Base-by-base conservation (phyloP, 371 early-diverging fungal genomes). In the Gilbertella persicaria region DNA sequence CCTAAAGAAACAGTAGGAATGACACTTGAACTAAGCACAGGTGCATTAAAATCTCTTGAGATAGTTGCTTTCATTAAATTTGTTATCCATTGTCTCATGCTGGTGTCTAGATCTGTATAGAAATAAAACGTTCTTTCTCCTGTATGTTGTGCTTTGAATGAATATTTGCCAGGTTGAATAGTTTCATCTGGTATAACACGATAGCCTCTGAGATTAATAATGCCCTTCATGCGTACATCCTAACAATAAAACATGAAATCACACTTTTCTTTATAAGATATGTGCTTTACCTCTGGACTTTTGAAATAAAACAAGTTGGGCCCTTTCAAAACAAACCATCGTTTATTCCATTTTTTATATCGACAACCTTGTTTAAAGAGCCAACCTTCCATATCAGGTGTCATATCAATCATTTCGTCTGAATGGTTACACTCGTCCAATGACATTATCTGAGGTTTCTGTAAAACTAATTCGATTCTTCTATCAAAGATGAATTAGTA, bases 261-360 rank as follows among this genome's bases (percentile, higher is more conserved):
- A 28, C 3, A 5, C 0, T 36, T 17, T 45, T 36, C 26, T 43
- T 29, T n/a, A n/a, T n/a, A n/a, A n/a, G n/a, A n/a, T n/a, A n/a
- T n/a, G n/a, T n/a, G n/a, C n/a, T 19, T 46, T 66, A 73, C 73
- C 68, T 80, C 82, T 16, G 83, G 82, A 8, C 81, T 77, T 46
- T 86, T 84, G 46, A 85, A 84, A 53, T 85, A 83, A 51, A 79
- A 85, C 16, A 88, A 64, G 19, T 81, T 77, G 6, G 73, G 61
- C 0, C 84, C 86, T 50, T 86, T 85, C 29, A 88, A 66, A 25
- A 85, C 83, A 59, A 83, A 88, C 82, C 82, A 88, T 5, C 88
- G 78, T 30, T 73, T 78, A 58, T 86, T 86, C 86, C 86, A 88
- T 9, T 75, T 78, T 36, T 81, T 81, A 56, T 85, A 85, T 25